Conservation (phyloP, 106 monocot species). For the Apostasia ramifera region DNA sequence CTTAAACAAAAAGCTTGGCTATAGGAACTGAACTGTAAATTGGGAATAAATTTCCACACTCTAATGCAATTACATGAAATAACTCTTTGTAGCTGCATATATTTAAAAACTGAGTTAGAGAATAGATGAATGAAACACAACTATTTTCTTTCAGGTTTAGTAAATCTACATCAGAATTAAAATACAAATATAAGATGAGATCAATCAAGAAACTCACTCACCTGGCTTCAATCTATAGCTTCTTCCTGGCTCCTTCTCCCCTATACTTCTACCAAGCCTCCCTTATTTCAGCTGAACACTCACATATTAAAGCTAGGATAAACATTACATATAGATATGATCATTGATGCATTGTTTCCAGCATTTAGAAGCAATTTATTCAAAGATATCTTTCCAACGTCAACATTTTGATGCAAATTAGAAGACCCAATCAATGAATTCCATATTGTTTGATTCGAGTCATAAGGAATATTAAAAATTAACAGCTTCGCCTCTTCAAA, state of each 20-base stretch:
- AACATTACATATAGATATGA: conserved; percentile 32
- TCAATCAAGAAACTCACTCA: no score
- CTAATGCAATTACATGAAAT: no score
- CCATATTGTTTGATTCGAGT: conserved; percentile 28
- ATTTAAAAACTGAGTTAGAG: no score
- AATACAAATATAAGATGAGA: no score
- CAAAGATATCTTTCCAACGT: conserved; percentile 8
- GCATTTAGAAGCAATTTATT: not conserved
- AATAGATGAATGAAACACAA: no score
- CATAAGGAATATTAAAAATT: conserved; percentile 33
- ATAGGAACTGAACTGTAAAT: no score
- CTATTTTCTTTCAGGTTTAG: no score
- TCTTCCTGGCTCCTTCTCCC: conserved; percentile 40
- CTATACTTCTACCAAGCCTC: conserved; percentile 8
- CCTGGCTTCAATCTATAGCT: conserved; percentile 39
- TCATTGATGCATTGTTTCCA: conserved; percentile 20
- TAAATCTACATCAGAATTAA: no score
- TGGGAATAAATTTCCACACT: no score
- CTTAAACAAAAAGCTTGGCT: no score
- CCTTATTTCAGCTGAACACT: conserved; percentile 22
- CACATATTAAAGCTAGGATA: conserved; percentile 50
- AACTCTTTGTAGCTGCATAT: no score
- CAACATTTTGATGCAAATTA: conserved; percentile 12
- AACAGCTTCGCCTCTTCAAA: conserved; percentile 36
- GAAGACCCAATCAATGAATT: conserved; percentile 31